Base-by-base conservation (phyloP, 2,329 filamentous ascomycete genomes). In the Thyridium curvatum region DNA sequence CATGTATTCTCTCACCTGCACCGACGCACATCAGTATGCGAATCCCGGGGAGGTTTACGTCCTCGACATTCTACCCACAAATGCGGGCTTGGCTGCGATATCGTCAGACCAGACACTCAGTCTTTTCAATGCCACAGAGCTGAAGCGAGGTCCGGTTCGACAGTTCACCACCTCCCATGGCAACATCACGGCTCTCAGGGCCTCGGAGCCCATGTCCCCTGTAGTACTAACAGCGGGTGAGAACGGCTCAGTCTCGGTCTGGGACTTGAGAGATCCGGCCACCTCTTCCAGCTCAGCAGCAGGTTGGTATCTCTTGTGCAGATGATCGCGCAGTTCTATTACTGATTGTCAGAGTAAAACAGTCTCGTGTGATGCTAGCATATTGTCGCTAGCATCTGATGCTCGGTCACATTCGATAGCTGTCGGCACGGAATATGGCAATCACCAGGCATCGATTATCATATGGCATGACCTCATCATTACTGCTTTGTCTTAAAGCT, bases 51-150 rank as follows among this genome's bases (percentile, higher is more conserved):
- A 71, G 33, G 64, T 71, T 37, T 84, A 82, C 55, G 70, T 82
- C 28, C 71, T 79, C 36, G 70, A 77, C 42, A 64, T 84, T 38
- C 62, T 72, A 18, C 68, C 72, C n/a, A 62, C 73, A 4, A 55
- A 61, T 2, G 29, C 45, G 3, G 66, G 71, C 5, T 66, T 85
- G 31, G 78, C 76, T 2, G 71, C 77, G 13, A 83, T 84, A 41
- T 75, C 80, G 3, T 86, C 84, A 1, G 82, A 88, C 61, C 78
- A 86, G 59, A 72, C 68, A n/a, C 66, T 90, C 15, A 73, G 77
- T 18, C 61, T 86, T 14, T 73, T 89, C 46, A 72, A 85, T 54
- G 73, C 81, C 0, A 47, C 64, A 2, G 71, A 68, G 17, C 64
- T 89, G 17, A 66, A 67, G 39, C 55, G 66, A 3, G 68, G 74